Conservation (phyloP, 306 rosid species). For the Rubus idaeus region DNA sequence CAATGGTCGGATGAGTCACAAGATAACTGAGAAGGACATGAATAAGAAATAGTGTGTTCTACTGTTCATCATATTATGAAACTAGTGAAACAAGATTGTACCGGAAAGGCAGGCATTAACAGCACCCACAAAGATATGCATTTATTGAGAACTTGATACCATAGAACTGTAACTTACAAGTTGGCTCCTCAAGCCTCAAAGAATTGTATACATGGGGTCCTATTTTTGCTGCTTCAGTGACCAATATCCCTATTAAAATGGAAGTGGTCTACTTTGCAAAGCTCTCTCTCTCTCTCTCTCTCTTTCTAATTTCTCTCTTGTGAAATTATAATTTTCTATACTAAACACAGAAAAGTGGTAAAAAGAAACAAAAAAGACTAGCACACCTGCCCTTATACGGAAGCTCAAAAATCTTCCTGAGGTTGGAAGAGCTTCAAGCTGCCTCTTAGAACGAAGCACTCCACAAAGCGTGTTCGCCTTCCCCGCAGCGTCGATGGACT, state of each 20-base stretch:
- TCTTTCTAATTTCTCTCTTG: constrained; percentile 28
- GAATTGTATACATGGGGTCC: constrained; percentile 48
- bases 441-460: constrained; percentile 68
- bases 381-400: constrained; percentile 29
- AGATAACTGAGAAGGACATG: constrained; percentile 19
- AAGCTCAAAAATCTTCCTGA: constrained; percentile 47
- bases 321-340: constrained; percentile 43
- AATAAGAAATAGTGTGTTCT: constrained; percentile 5
- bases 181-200: constrained; percentile 76
- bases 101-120: constrained; percentile 38
- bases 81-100: constrained; percentile 27
- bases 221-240: constrained; percentile 58
- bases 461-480: constrained; percentile 90
- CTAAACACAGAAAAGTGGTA: constrained; percentile 26
- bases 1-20: background rate
- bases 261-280: constrained; percentile 57
- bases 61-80: constrained; percentile 19
- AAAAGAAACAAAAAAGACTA: constrained; percentile 13
- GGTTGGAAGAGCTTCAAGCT: constrained; percentile 56
- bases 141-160: constrained; percentile 70
- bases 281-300: constrained; percentile 18
- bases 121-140: constrained; percentile 40
- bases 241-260: constrained; percentile 67
- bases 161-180: constrained; percentile 55
- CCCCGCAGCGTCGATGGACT: constrained; percentile 93